These are phyloP conservation scores for Alternaria consortialis DNA, from an alignment of 2,329 filamentous ascomycete genomes.

Conservation along the genomic window DNA sequence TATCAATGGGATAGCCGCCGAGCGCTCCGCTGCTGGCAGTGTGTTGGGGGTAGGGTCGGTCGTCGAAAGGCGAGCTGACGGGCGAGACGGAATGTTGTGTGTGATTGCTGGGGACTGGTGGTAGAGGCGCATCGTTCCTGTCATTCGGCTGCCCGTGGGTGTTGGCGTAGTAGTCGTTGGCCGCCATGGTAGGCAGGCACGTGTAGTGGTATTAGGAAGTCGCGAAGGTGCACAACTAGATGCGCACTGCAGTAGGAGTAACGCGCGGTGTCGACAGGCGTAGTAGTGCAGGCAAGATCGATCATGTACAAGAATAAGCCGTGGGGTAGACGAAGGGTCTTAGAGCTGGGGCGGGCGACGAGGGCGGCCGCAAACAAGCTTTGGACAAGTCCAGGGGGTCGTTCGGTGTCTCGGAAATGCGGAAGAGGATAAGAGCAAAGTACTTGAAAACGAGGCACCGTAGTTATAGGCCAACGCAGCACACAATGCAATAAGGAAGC, in stretches of 20 bases:
- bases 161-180: constrained; percentile 68
- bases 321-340: constrained; percentile 13
- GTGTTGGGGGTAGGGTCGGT: constrained; percentile 54
- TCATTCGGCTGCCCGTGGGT: constrained; percentile 41
- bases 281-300: background rate
- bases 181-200: constrained; percentile 51
- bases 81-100: constrained; percentile 47
- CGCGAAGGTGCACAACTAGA: background rate
- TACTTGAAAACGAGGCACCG: background rate
- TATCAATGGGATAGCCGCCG: constrained; percentile 61
- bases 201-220: background rate
- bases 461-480: constrained; percentile 2
- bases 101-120: constrained; percentile 40
- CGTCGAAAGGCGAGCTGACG: constrained; percentile 44
- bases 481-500: constrained; percentile 6
- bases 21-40: constrained; percentile 57
- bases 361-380: constrained; percentile 2
- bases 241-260: background rate
- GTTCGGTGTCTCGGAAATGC: background rate
- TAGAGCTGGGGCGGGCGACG: constrained; percentile 5
- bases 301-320: constrained; percentile 7
- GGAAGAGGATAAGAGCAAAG: background rate
- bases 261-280: background rate
- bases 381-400: constrained; percentile 2
- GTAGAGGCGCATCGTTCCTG: constrained; percentile 50